Conservation (phyloP, 2,329 filamentous ascomycete genomes). For the Phyllosticta paracitricarpa region DNA sequence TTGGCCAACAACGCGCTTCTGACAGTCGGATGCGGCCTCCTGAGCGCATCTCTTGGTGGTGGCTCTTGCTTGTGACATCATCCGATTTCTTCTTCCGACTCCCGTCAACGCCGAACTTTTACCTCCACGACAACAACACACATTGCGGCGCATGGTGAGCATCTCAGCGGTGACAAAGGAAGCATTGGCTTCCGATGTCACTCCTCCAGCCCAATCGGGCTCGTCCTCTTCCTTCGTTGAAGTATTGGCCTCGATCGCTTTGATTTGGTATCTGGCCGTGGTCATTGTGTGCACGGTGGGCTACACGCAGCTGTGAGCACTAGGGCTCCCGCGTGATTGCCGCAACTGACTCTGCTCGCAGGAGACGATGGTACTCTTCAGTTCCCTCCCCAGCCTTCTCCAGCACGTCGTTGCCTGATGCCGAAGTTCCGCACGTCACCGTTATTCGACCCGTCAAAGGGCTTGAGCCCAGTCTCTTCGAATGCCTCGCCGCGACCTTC, state of each 20-base stretch:
- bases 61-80: not conserved
- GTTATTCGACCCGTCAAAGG: conserved; percentile 91
- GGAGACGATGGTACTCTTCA: conserved; percentile 45
- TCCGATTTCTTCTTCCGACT: not conserved
- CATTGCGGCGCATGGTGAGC: conserved; percentile 25
- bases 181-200: conserved; percentile 5
- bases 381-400: conserved; percentile 34
- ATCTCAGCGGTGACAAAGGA: conserved; percentile 10
- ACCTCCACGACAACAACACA: not conserved
- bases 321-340: not conserved
- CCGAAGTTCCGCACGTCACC: conserved; percentile 67
- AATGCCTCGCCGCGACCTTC: conserved; percentile 82
- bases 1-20: not conserved
- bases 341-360: conserved; percentile 18
- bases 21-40: not conserved
- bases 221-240: conserved; percentile 22
- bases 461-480: conserved; percentile 79
- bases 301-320: conserved; percentile 47
- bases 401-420: conserved; percentile 24
- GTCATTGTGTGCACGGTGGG: conserved; percentile 48
- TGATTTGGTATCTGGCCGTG: conserved; percentile 49
- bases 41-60: not conserved
- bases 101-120: not conserved
- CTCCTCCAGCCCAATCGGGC: conserved; percentile 19
- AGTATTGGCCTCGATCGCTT: conserved; percentile 35